phyloP scores from a whole-genome alignment of 164 flowering plant species.

The Santalum album region DNA sequence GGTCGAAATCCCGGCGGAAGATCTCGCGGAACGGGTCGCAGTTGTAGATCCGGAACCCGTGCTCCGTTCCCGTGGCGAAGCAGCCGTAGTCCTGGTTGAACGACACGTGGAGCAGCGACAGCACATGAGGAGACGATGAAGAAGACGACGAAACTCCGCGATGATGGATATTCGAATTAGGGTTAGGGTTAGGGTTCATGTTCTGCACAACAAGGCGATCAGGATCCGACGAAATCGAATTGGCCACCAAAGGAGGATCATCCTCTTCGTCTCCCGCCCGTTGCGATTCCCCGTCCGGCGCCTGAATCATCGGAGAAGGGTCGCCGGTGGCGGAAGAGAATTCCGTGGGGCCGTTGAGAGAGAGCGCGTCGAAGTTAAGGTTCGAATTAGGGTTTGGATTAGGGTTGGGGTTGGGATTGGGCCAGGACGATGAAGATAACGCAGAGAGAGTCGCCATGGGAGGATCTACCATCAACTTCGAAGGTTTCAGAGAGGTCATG shows the following conservation, averaged over 20 bases:
- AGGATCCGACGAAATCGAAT: no score
- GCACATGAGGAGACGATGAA: conserved; percentile 5
- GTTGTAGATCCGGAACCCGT: conserved; percentile 63
- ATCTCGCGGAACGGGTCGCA: conserved; percentile 75
- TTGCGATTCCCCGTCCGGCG: background rate
- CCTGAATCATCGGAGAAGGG: background rate
- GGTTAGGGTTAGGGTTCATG: conserved; percentile 3
- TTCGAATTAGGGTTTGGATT: background rate
- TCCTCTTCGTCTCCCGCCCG: background rate
- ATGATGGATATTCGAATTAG: background rate
- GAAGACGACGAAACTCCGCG: background rate
- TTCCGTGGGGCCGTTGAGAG: background rate
- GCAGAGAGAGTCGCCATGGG: conserved; percentile 3
- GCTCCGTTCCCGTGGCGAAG: conserved; percentile 55
- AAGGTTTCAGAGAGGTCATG: no score
- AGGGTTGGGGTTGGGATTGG: background rate
- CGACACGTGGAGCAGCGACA: conserved; percentile 42
- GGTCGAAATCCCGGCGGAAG: conserved; percentile 54
- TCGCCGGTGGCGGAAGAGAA: background rate
- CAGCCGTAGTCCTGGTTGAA: conserved; percentile 68
- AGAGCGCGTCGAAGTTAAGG: background rate
- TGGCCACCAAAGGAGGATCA: background rate
- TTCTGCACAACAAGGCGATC: background rate
- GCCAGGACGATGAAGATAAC: background rate
- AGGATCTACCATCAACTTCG: background rate